Base-by-base conservation (phyloP, 2,329 filamentous ascomycete species). In the Aspergillus fructus region DNA sequence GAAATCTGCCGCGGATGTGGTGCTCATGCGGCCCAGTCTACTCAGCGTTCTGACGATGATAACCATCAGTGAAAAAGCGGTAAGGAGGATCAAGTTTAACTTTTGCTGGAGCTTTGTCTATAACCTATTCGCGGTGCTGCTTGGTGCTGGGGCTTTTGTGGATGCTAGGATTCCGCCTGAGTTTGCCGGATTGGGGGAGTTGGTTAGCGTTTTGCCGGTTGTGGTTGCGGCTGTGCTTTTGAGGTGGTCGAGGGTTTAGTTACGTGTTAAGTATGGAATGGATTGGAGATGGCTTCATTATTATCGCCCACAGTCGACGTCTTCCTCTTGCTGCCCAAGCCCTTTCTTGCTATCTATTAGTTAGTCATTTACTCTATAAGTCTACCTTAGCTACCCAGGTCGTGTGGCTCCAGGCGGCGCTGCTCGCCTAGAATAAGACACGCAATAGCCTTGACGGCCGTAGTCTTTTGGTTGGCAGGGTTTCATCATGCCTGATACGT, bases 181-280 rank as follows among this genome's bases (percentile, higher is more conserved):
- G 60, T 90, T 81, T 77, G 88, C 88, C 0, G 89, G 87, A 0
- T 65, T 91, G 8, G 89, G 89, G 0, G 89, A 92, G 75, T 68
- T 92, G 33, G 87, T 90, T 0, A 91, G 89, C 65, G 86, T 93
- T 0, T 56, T 90, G 67, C 89, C 89, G 0, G 88, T 92, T 3
- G 81, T 91, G 63, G 67, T 77, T 5, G 81, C 81, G 43, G 86
- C 85, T 0, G 74, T 84, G 63, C 73, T 70, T 52, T 53, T 74
- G 62, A 59, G 67, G 11, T 70, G 68, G 66, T 12, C 13, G 2
- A 41, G 23, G 37, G 11, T 50, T 13, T 50, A 50, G 24, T 30
- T 30, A 3, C 7, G 2, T 8, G 7, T 2, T 27, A 8, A 27
- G 19, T 21, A 3, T 21, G 19, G 19, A 21, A 21, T 30, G 27